Base-by-base conservation (phyloP, 1,284 basidiomycete species). In the Malassezia japonica region DNA sequence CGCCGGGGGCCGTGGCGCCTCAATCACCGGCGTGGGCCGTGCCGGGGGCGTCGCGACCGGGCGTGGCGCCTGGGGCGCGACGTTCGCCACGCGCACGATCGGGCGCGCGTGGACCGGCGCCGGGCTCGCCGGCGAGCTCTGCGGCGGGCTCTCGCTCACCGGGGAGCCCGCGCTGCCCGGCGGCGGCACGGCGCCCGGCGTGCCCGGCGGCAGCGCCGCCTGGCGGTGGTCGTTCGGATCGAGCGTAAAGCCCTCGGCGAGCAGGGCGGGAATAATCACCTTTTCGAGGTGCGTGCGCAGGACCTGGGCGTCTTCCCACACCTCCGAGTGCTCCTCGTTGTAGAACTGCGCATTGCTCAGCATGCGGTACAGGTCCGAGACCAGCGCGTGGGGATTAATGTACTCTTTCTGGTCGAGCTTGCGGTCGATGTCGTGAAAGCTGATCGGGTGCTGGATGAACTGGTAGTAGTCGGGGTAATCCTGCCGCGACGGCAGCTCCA, bases 401-500 rank as follows among this genome's bases (percentile, higher is more conserved):
- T 71, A 72, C 32, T 31, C 47, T 34, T 64, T 70, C 15, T 50
- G 44, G n/a, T 47, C 50, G 21, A 65, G 44, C 29, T 46, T 53
- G 36, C 40, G 48, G 37, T 69, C 61, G 23, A 72, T 67, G 39
- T 65, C 60, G 1, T 47, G 43, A n/a, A 72, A 35, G 23, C 56
- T 59, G 39, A 71, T 57, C 13, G 70, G 70, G 21, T 49, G 48
- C 21, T 49, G 46, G 34, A 72, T 62, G 10, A 67, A 50, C 36
- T 64, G 60, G 47, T 72, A 72, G 59, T 72, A 72, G 36, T 71
- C 62, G 1, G 70, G 70, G 31, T 60, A 59, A 29, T 69, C 55
- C n/a, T 38, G 31, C 9, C 50, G 56, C 25, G 61, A 53, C 9
- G 70, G 70, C 21, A 72, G 60, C 38, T 58, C 43, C n/a, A 61